Conservation (phyloP, 805 yeast species). For the Saccharomycopsis sp. region DNA sequence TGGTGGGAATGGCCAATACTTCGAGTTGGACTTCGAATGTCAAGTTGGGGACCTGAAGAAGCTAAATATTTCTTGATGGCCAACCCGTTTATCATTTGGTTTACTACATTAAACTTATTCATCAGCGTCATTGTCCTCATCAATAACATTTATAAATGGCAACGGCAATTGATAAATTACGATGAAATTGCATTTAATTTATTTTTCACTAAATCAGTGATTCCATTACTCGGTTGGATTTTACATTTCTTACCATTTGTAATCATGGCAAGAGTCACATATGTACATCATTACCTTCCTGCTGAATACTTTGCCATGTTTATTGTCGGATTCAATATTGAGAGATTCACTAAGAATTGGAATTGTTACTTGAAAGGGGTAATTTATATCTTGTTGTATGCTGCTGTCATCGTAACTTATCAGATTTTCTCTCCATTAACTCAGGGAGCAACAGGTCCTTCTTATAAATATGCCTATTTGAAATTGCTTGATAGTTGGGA, state of each 20-base stretch:
- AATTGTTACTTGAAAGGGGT: background rate
- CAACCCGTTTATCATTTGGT: slow-evolving; percentile 59
- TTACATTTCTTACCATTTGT: slow-evolving; percentile 85
- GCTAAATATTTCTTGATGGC: slow-evolving; percentile 62
- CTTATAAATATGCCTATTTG: slow-evolving; percentile 37
- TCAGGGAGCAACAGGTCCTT: slow-evolving; percentile 58
- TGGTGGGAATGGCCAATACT: slow-evolving; percentile 86
- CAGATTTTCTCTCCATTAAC: slow-evolving; percentile 49
- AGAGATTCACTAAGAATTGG: background rate
- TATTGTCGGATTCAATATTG: slow-evolving; percentile 53
- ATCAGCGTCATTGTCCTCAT: slow-evolving; percentile 34
- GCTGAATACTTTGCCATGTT: slow-evolving; percentile 91
- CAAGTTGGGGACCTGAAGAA: slow-evolving; percentile 55
- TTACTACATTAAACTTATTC: slow-evolving; percentile 44
- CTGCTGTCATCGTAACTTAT: slow-evolving; percentile 46
- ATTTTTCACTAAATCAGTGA: slow-evolving; percentile 57
- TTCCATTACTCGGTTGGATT: slow-evolving; percentile 88
- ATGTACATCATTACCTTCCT: slow-evolving; percentile 94
- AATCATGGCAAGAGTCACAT: slow-evolving; percentile 93
- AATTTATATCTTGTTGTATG: slow-evolving; percentile 39
- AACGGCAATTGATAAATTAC: slow-evolving; percentile 55
- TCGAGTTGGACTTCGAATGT: slow-evolving; percentile 65
- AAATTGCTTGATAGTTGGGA: slow-evolving; percentile 43
- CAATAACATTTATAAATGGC: slow-evolving; percentile 39
- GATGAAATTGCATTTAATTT: slow-evolving; percentile 33